phyloP scores from a whole-genome alignment of 176 grass and related monocot genomes.

The Musa itinerans region DNA sequence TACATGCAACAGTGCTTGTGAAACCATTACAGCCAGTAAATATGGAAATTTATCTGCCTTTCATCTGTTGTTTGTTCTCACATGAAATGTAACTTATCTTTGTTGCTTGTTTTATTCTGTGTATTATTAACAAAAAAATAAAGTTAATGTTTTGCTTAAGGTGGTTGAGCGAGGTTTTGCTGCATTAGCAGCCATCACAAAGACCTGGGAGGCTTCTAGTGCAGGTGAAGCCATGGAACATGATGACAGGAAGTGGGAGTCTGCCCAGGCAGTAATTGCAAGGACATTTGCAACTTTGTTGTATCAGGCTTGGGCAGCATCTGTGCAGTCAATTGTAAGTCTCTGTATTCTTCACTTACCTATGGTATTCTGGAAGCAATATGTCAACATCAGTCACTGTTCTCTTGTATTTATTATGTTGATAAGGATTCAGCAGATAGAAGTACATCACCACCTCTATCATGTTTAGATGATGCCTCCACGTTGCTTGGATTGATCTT shows the following conservation, averaged over 20 bases:
- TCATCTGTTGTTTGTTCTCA: not conserved
- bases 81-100: not conserved
- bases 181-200: slow-evolving; percentile 48
- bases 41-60: not conserved
- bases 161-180: slow-evolving; percentile 65
- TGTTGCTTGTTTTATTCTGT: not conserved
- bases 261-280: slow-evolving; percentile 45
- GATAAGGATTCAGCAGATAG: slow-evolving; percentile 4
- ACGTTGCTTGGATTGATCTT: slow-evolving; percentile 61
- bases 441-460: slow-evolving; percentile 41
- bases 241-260: slow-evolving; percentile 42
- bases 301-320: slow-evolving; percentile 59
- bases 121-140: not conserved
- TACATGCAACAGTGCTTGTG: too few relatives aligned
- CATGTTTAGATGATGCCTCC: slow-evolving; percentile 69
- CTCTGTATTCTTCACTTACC: not conserved
- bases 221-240: slow-evolving; percentile 49
- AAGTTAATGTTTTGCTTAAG: slow-evolving; percentile 27
- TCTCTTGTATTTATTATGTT: slow-evolving; percentile 11
- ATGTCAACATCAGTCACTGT: slow-evolving; percentile 10
- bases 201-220: slow-evolving; percentile 67
- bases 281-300: slow-evolving; percentile 54
- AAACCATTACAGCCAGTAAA: too few relatives aligned
- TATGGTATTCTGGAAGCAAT: not conserved
- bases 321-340: slow-evolving; percentile 36